phyloP scores from a whole-genome alignment of 2,329 filamentous ascomycete genomes.

The Davidsoniella eucalypti region DNA sequence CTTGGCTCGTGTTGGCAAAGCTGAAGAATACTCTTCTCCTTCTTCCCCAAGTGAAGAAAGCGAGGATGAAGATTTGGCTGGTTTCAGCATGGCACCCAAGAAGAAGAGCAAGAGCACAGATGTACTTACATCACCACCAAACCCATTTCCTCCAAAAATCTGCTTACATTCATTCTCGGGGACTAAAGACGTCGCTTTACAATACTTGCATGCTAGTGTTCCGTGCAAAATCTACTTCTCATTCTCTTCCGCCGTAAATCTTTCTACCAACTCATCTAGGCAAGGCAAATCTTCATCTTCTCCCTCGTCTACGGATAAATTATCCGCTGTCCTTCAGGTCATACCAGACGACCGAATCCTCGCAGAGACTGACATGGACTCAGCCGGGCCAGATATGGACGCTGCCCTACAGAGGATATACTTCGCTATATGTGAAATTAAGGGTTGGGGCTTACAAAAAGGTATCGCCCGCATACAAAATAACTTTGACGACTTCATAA shows the following conservation, averaged over 20 bases:
- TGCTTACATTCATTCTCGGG: slow-evolving; percentile 92
- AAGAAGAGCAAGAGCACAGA: neutral
- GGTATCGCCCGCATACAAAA: slow-evolving; percentile 49
- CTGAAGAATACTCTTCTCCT: slow-evolving; percentile 20
- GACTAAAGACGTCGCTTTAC: slow-evolving; percentile 53
- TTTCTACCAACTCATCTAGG: slow-evolving; percentile 20
- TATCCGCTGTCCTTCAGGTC: slow-evolving; percentile 49
- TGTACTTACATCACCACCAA: slow-evolving; percentile 16
- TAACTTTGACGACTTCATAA: slow-evolving; percentile 65
- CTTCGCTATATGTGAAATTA: slow-evolving; percentile 58
- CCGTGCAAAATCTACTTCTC: slow-evolving; percentile 74
- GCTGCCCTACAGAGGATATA: slow-evolving; percentile 56
- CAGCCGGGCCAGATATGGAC: slow-evolving; percentile 71
- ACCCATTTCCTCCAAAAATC: slow-evolving; percentile 68
- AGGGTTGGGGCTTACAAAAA: slow-evolving; percentile 58
- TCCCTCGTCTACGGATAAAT: slow-evolving; percentile 23
- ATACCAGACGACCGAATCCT: slow-evolving; percentile 67
- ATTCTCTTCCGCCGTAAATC: slow-evolving; percentile 73
- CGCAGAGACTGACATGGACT: slow-evolving; percentile 80
- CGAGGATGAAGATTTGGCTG: slow-evolving; percentile 18
- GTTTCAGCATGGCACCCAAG: no score
- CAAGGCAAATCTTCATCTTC: neutral
- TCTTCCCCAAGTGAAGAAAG: slow-evolving; percentile 17
- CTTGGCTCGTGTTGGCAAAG: slow-evolving; percentile 31
- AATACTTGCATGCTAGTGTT: slow-evolving; percentile 57